These are phyloP conservation scores for Pseudogymnoascus sp. DNA, from an alignment of 2,329 filamentous ascomycete species.

Conservation along the genomic window DNA sequence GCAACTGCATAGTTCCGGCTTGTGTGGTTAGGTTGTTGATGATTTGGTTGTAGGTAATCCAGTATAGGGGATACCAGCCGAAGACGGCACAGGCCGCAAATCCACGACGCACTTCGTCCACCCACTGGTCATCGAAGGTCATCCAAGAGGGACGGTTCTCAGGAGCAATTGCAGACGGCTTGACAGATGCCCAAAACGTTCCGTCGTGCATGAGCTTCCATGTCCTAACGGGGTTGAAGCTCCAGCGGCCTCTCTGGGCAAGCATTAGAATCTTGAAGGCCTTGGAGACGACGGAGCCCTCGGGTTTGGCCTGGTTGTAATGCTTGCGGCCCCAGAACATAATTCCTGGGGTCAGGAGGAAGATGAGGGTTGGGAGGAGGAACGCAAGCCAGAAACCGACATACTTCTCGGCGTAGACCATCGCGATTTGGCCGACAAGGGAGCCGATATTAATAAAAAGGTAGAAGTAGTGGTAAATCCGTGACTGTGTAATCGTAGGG, in stretches of 20 bases:
- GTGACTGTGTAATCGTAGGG: constrained; percentile 26
- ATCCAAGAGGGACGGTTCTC: constrained; percentile 65
- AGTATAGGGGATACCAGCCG: constrained; percentile 59
- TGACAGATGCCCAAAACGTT: constrained; percentile 51
- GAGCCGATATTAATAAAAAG: constrained; percentile 47
- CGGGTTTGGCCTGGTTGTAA: constrained; percentile 49
- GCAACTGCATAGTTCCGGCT: constrained; percentile 42
- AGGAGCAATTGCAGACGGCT: constrained; percentile 45
- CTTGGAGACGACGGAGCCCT: constrained; percentile 57
- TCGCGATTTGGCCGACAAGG: constrained; percentile 33
- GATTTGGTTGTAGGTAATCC: constrained; percentile 59
- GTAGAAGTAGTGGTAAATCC: constrained; percentile 38
- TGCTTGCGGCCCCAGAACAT: constrained; percentile 48
- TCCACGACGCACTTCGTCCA: constrained; percentile 54
- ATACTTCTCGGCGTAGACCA: constrained; percentile 45
- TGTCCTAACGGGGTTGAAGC: constrained; percentile 44
- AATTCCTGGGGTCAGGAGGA: constrained; percentile 48
- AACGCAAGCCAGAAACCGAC: constrained; percentile 42
- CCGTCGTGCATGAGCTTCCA: constrained; percentile 47
- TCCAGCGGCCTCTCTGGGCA: constrained; percentile 49
- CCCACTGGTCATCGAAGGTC: constrained; percentile 74
- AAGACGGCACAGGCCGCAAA: constrained; percentile 59
- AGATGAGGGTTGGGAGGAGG: constrained; percentile 34
- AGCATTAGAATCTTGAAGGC: constrained; percentile 47
- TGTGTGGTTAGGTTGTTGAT: constrained; percentile 60